Evolutionary conservation across 1,284 basidiomycete genomes (phyloP).

Genomic region (Abortiporus biennis): DNA sequence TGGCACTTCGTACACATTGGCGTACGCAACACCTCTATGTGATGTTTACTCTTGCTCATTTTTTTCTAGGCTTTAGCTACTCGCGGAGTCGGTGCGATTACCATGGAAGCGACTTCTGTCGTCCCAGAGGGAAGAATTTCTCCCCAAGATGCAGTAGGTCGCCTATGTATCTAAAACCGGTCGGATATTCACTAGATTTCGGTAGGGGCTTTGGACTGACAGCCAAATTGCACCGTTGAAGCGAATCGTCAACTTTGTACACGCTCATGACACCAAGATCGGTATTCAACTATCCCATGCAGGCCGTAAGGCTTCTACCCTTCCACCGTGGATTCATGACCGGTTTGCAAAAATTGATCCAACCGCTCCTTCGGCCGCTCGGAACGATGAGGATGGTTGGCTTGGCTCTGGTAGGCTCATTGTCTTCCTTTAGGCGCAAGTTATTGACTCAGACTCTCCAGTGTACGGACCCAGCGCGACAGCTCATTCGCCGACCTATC

Average conservation of each 20-base stretch:
- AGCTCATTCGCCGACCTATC: conserved; percentile 46
- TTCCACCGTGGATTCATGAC: conserved; percentile 50
- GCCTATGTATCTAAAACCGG: neutral
- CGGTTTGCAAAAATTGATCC: conserved; percentile 21
- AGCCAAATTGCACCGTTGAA: conserved; percentile 64
- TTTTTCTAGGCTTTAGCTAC: conserved; percentile 43
- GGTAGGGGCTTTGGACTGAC: conserved; percentile 70
- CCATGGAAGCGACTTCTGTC: conserved; percentile 54
- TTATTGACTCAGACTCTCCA: conserved; percentile 11
- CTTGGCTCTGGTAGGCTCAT: conserved; percentile 40
- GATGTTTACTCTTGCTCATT: neutral
- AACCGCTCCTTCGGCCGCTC: conserved; percentile 23
- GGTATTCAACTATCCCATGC: conserved; percentile 82
- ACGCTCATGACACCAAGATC: conserved; percentile 63
- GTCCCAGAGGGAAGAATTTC: conserved; percentile 59
- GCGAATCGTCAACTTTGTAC: conserved; percentile 71
- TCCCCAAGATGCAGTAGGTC: conserved; percentile 30
- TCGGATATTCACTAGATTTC: neutral
- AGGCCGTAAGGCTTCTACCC: conserved; percentile 64
- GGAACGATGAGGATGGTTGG: conserved; percentile 64
- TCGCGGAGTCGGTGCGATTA: conserved; percentile 57
- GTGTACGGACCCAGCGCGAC: conserved; percentile 43
- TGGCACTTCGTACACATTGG: conserved; percentile 74
- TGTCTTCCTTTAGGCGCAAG: neutral
- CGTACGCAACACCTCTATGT: conserved; percentile 26